Conservation (phyloP, 2,329 filamentous ascomycete species). For the Sphaerulina musiva region DNA sequence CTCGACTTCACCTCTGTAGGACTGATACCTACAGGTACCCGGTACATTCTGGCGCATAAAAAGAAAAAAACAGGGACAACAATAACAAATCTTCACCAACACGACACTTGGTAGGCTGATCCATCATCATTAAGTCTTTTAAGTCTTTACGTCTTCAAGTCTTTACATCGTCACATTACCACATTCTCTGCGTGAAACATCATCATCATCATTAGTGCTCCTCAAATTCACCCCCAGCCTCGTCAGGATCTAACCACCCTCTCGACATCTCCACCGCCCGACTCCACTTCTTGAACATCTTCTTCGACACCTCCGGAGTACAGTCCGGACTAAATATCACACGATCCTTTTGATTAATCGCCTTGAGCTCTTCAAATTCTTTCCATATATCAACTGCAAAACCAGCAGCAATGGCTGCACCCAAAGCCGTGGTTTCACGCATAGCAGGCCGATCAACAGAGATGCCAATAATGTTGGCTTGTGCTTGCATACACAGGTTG, state of each 20-base stretch:
- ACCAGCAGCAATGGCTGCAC: slow-evolving; percentile 80
- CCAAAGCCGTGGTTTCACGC: slow-evolving; percentile 84
- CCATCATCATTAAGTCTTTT: too few species aligned
- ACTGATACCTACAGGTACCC: too few species aligned
- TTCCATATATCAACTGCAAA: slow-evolving; percentile 75
- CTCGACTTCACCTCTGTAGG: too few species aligned
- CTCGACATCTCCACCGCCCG: slow-evolving; percentile 73
- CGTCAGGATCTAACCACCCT: slow-evolving; percentile 48
- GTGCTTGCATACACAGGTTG: slow-evolving; percentile 83
- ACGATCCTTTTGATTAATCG: slow-evolving; percentile 64
- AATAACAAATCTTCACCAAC: too few species aligned
- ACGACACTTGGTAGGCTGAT: too few species aligned
- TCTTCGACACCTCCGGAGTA: slow-evolving; percentile 46
- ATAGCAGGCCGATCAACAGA: slow-evolving; percentile 77
- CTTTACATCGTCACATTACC: background rate
- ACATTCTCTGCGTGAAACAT: background rate
- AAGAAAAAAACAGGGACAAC: too few species aligned
- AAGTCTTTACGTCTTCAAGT: background rate
- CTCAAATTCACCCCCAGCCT: slow-evolving; percentile 14
- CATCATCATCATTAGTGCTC: background rate
- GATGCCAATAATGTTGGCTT: slow-evolving; percentile 79
- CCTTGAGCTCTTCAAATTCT: slow-evolving; percentile 64
- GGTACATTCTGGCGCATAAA: too few species aligned
- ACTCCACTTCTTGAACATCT: slow-evolving; percentile 65
- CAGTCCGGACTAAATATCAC: slow-evolving; percentile 65